Percentiles rank a stretch among this genome's conserved stretches.
Evolutionary conservation across 2,329 filamentous ascomycete species (phyloP).

Genomic region (Colletotrichum caudatum): DNA sequence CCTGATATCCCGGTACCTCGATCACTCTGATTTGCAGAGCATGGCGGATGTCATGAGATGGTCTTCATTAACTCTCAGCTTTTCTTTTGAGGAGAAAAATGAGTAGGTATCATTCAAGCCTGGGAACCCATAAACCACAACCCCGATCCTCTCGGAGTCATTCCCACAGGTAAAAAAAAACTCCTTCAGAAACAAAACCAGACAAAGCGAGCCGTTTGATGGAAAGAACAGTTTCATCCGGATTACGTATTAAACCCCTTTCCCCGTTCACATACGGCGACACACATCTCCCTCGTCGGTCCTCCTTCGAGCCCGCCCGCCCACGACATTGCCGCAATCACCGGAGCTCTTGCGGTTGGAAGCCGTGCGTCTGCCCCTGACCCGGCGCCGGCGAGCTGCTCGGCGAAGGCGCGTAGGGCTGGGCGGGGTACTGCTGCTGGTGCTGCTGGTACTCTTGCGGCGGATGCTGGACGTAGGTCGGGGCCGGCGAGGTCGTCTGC

Average conservation of each 20-base stretch:
- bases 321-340: neutral
- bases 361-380: slow-evolving; percentile 21
- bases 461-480: neutral
- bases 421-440: slow-evolving; percentile 13
- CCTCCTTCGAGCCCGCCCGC: neutral
- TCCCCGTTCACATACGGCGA: neutral
- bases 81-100: neutral
- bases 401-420: slow-evolving; percentile 28
- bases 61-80: neutral
- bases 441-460: slow-evolving; percentile 25
- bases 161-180: neutral
- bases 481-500: neutral
- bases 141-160: too few relatives aligned
- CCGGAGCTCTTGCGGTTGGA: slow-evolving; percentile 33
- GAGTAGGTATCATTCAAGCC: slow-evolving; percentile 23
- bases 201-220: too few relatives aligned
- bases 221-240: neutral
- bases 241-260: neutral
- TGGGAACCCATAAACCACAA: neutral
- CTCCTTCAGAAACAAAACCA: too few relatives aligned
- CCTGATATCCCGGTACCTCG: neutral
- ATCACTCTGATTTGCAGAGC: neutral
- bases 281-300: neutral
- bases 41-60: neutral
- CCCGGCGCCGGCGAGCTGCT: slow-evolving; percentile 22